A percentile compares a stretch with the other conserved stretches of the same genome.
Evolutionary conservation across 1,139 yeast genomes (phyloP).

Genomic region (Geotrichum candidum): DNA sequence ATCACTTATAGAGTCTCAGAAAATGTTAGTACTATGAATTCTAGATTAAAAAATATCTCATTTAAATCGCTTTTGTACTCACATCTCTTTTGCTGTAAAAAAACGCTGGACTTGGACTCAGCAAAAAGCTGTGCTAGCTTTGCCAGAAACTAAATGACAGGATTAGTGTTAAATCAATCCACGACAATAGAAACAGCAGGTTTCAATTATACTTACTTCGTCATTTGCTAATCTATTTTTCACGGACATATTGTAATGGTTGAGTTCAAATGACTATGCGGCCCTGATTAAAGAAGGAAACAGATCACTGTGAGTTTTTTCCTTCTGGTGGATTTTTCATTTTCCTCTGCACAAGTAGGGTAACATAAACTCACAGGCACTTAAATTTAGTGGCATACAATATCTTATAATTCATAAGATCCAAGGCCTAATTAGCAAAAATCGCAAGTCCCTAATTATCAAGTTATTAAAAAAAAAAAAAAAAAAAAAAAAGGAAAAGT

Average conservation of each 20-base stretch:
- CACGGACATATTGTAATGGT: conserved; percentile 8
- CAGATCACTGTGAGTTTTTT: background rate
- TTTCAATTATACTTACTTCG: conserved; percentile 20
- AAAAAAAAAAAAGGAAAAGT: too few relatives aligned
- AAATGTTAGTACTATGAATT: background rate
- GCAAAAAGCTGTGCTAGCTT: conserved; percentile 30
- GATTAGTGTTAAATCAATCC: background rate
- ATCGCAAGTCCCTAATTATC: too few relatives aligned
- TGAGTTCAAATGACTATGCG: background rate
- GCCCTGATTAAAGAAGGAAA: background rate
- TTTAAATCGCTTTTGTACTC: conserved; percentile 16
- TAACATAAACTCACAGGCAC: background rate
- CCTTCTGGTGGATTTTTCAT: background rate
- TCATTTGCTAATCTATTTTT: conserved; percentile 21
- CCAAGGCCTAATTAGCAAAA: background rate
- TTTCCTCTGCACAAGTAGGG: background rate
- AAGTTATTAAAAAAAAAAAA: too few relatives aligned
- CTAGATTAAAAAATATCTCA: background rate
- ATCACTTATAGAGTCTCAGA: conserved; percentile 12
- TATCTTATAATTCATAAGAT: background rate
- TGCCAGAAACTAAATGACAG: conserved; percentile 27
- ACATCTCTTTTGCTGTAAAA: conserved; percentile 31
- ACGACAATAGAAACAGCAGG: background rate
- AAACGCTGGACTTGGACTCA: conserved; percentile 40
- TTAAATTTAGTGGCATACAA: background rate